phyloP scores from a whole-genome alignment of 2,329 filamentous ascomycete genomes.

The Penicillium nordicum region DNA sequence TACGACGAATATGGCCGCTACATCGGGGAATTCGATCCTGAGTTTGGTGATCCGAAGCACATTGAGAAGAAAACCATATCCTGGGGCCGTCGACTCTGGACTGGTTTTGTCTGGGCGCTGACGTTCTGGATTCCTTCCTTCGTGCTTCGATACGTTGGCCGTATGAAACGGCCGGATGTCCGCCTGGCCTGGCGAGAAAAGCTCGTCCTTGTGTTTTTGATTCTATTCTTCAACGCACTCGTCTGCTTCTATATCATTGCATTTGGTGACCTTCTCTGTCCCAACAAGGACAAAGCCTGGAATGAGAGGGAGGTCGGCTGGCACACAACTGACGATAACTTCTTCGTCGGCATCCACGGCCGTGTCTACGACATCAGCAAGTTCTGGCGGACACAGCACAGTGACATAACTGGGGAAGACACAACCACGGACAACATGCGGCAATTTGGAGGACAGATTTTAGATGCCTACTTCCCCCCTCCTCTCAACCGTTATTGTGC shows the following conservation, averaged over 20 bases:
- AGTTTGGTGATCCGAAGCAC: slow-evolving; percentile 71
- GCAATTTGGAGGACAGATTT: slow-evolving; percentile 70
- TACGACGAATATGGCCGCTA: slow-evolving; percentile 69
- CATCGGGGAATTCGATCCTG: slow-evolving; percentile 68
- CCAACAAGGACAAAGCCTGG: slow-evolving; percentile 90
- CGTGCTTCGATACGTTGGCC: slow-evolving; percentile 72
- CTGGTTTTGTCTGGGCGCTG: slow-evolving; percentile 74
- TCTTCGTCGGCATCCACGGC: slow-evolving; percentile 82
- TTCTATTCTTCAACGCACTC: slow-evolving; percentile 72
- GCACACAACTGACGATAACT: slow-evolving; percentile 72
- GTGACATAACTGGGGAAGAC: slow-evolving; percentile 60
- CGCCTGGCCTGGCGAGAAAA: slow-evolving; percentile 98
- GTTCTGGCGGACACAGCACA: slow-evolving; percentile 83
- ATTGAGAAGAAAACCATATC: slow-evolving; percentile 68
- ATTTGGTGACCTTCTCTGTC: slow-evolving; percentile 82
- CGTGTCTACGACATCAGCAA: slow-evolving; percentile 88
- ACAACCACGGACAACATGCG: slow-evolving; percentile 65
- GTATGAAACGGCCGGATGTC: slow-evolving; percentile 96
- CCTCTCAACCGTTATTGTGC: slow-evolving; percentile 73
- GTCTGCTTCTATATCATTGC: slow-evolving; percentile 90
- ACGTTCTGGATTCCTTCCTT: slow-evolving; percentile 96
- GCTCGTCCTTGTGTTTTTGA: slow-evolving; percentile 74
- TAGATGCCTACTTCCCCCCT: slow-evolving; percentile 82
- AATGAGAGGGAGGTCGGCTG: slow-evolving; percentile 63
- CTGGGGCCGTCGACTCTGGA: slow-evolving; percentile 69